Base-by-base conservation (phyloP, 371 early-diverging fungal species). In the Mortierella sp. region DNA sequence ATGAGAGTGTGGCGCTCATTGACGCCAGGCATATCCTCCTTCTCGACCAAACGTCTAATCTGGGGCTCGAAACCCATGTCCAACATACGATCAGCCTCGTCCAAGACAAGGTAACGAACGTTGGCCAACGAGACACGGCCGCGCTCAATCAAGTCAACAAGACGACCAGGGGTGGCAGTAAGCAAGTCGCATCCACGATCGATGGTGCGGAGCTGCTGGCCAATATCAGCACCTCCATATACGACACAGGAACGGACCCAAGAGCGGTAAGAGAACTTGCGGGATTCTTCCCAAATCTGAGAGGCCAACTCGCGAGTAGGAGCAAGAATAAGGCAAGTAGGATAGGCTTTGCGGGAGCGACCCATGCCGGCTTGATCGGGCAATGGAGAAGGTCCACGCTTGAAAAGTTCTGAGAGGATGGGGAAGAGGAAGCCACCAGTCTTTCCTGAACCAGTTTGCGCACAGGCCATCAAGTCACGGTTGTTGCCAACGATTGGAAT, bases 61-160 rank as follows among this genome's bases (percentile, higher is more conserved):
- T 99, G 99, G 43, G 97, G 97, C 85, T 98, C 99, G 87, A 99
- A 99, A 65, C 99, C 99, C 98, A 98, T 99, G 81, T 99, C 99
- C 50, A 98, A 90, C 96, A 99, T 97, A 72, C 99, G 94, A 87
- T 99, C 99, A 28, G 99, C 99, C 87, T 99, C 99, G 84, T 99
- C 99, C 22, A 99, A 86, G 5, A 99, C 97, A 40, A 99, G 86
- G 79, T 95, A 97, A 61, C 90, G 87, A 73, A 97, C 89, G 63
- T 89, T 88, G 43, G 88, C 81, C 38, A 98, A 90, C 36, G 95
- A 94, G 50, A 98, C 85, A 58, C 93, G 91, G 15, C 94, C 94
- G 63, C 98, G 95, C 84, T 98, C 98, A 43, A 99, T 88, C 73
- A 99, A 86, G 82, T 99, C 99, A 13, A 97, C 95, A 50, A 99